Base-by-base conservation (phyloP, 2,329 filamentous ascomycete genomes). In the Fusarium sp. region DNA sequence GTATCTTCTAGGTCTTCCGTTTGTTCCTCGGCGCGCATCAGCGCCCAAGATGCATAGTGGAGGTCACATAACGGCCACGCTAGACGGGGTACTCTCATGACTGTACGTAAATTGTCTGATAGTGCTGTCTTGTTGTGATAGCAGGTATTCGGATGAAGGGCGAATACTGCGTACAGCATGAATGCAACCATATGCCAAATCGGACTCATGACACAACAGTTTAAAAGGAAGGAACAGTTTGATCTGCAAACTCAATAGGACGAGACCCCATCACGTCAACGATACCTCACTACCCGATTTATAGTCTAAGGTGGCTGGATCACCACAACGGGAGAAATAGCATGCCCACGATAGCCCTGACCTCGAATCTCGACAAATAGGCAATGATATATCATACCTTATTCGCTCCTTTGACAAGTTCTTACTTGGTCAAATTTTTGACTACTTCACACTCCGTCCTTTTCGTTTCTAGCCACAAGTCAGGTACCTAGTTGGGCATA, bases 91-190 rank as follows among this genome's bases (percentile, higher is more conserved):
- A 40, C 41, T 49, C 41, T 53, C 39, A 52, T 24, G 35, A 36
- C 24, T 44, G 47, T 53, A 62, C 40, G 52, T 53, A 58, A 65
- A 53, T 32, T 36, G 32, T n/a, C 40, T 43, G 44, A 53, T 40
- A 53, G 42, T 6, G n/a, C n/a, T 32, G 12, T 32, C n/a, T n/a
- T n/a, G n/a, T n/a, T n/a, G n/a, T 43, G 44, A 53, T 19, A 19
- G 19, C 19, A 19, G 19, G 19, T 19, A 19, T 19, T 19, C 19
- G 19, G 19, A 19, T 19, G 19, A 19, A 19, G 19, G 19, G 19
- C 19, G 19, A 19, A 19, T 19, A 19, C 19, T 19, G 19, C 19
- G 19, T 19, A 19, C 19, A 19, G 19, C 19, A 2, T 19, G 19
- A 19, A 19, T 19, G 19, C 19, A 19, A 19, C 19, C 3, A 19